Evolutionary conservation across 192 early-diverging fungal genomes (phyloP), one percentile per base, ranked within the genome.

Genomic region (Lobosporangium transversale): DNA sequence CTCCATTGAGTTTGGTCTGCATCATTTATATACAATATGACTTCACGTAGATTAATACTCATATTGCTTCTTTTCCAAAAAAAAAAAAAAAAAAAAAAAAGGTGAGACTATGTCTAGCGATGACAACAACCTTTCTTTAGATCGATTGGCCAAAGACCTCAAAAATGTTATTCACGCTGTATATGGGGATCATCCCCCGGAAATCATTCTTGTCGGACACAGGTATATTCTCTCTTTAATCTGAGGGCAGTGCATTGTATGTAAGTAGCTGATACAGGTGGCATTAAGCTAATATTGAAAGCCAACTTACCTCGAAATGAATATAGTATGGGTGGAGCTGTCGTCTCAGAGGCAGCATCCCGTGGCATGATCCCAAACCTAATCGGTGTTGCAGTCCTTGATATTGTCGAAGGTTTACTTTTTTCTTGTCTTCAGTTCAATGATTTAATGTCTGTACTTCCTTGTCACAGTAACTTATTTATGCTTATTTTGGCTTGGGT

Each of bases 151-250:
- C 18, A 64, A 79, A 12, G 93, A 94, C 70, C 66, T 91, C 23
- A 60, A 74, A 11, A 78, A 83, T 15, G 54, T 91, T 0, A 56
- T 92, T 18, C 53, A 63, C 7, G 30, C 66, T 2, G 27, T 89
- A 31, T 87, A 86, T 49, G 81, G 83, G 2, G 70, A 84, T 30
- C 70, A 84, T 21, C 43, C 10, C 8, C 80, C 83, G 0, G 86
- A 91, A 36, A 73, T 91, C 29, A 76, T 92, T 23, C 78, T 94
- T 8, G 85, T 93, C n/a, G 93, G 93, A 9, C 93, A 94, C 62
- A 94, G 89, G 89, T 90, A 83, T 36, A 43, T 8, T 3, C 26
- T 7, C 24, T 47, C 3, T 2, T 24, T 10, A 24, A 2, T 44
- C 0, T n/a, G n/a, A n/a, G n/a, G n/a, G n/a, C n/a, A n/a, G n/a